A percentile compares a stretch with the other conserved stretches of the same genome.
These are phyloP conservation scores for Actinidia arguta DNA, from an alignment of 179 eudicot genomes.

Conservation along the genomic window DNA sequence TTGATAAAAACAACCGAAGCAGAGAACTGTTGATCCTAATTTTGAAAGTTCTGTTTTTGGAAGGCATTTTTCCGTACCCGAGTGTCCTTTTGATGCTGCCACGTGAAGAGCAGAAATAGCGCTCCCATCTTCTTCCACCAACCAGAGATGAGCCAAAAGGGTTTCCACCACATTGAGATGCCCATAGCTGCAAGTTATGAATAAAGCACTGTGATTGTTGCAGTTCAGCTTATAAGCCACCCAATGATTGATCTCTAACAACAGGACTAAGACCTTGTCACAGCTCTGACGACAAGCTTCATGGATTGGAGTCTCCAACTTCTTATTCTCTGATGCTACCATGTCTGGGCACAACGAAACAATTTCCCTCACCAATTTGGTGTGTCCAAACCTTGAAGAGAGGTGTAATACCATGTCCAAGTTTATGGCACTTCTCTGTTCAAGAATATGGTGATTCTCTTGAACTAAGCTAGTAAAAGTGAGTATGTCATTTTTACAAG, in stretches of 20 bases:
- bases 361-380: slow-evolving; percentile 4
- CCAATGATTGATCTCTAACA: slow-evolving; percentile 1
- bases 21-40: not conserved
- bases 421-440: not conserved
- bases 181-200: slow-evolving; percentile 13
- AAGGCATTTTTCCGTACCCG: not conserved
- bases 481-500: not conserved
- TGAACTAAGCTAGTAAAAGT: not conserved
- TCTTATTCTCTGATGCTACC: slow-evolving; percentile 8
- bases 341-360: not conserved
- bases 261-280: not conserved
- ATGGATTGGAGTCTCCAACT: slow-evolving; percentile 15
- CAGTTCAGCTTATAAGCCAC: slow-evolving; percentile 2
- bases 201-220: slow-evolving; percentile 9
- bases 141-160: not conserved
- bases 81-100: slow-evolving; percentile 10
- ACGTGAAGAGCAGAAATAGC: slow-evolving; percentile 1
- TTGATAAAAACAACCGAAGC: not conserved
- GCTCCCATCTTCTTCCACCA: slow-evolving; percentile 11
- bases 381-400: slow-evolving; percentile 21
- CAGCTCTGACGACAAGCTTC: slow-evolving; percentile 6
- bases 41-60: not conserved
- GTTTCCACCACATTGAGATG: not conserved
- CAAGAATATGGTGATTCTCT: slow-evolving; percentile 1
- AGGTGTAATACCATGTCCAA: slow-evolving; percentile 11